These are phyloP conservation scores for Goffeauzyma gilvescens DNA, from an alignment of 768 basidiomycete genomes.

Conservation along the genomic window DNA sequence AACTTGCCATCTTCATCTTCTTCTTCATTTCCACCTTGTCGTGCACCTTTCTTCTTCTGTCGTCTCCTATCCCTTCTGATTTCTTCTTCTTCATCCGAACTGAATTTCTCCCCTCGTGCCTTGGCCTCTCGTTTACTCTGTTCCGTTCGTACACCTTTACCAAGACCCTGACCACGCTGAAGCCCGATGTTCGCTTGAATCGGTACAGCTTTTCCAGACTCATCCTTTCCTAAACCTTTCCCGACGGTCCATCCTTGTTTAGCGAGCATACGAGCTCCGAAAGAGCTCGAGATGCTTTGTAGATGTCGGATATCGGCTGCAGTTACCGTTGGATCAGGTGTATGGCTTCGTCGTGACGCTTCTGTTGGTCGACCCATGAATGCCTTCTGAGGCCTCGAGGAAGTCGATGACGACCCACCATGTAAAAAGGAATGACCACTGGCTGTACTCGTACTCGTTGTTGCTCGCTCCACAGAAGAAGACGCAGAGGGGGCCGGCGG, in stretches of 20 bases:
- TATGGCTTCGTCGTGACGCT: slow-evolving; percentile 2
- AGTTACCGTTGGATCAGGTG: slow-evolving; percentile 39
- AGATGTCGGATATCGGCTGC: slow-evolving; percentile 63
- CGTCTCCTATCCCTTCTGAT: no score
- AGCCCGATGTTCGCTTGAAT: slow-evolving; percentile 21
- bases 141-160: slow-evolving; percentile 28
- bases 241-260: slow-evolving; percentile 91
- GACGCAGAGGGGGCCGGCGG: slow-evolving; percentile 11
- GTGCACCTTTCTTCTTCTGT: slow-evolving; percentile 12
- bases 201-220: slow-evolving; percentile 28
- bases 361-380: slow-evolving; percentile 24
- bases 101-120: slow-evolving; percentile 21
- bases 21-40: slow-evolving; percentile 4
- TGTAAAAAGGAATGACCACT: no score
- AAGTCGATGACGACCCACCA: slow-evolving; percentile 6
- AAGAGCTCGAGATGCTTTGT: slow-evolving; percentile 50
- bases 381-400: slow-evolving; percentile 9
- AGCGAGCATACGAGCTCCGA: slow-evolving; percentile 73
- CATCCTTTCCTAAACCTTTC: slow-evolving; percentile 27
- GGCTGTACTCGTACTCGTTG: no score
- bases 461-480: background rate
- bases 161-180: slow-evolving; percentile 24
- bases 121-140: slow-evolving; percentile 31
- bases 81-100: slow-evolving; percentile 25
- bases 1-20: background rate